phyloP scores from a whole-genome alignment of 140 eudicot genomes.

The Ambrosia hybrid region DNA sequence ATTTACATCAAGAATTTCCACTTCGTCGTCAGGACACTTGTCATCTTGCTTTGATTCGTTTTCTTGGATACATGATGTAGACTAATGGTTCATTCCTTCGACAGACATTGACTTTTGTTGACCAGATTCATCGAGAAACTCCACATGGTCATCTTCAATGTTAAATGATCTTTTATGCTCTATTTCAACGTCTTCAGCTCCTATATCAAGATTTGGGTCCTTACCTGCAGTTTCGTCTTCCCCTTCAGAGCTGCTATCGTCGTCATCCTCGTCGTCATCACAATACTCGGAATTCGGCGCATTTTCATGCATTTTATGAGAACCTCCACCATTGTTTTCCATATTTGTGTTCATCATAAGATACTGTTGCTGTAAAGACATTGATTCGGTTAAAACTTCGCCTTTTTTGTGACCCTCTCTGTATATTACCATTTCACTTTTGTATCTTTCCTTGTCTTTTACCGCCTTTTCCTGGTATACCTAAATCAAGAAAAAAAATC shows the following conservation, averaged over 20 bases:
- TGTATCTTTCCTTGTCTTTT: slow-evolving; percentile 85
- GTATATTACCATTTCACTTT: slow-evolving; percentile 69
- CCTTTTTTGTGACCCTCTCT: slow-evolving; percentile 44
- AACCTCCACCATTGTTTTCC: slow-evolving; percentile 41
- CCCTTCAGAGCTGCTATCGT: slow-evolving; percentile 34
- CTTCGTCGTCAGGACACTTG: slow-evolving; percentile 16
- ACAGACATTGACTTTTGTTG: slow-evolving; percentile 25
- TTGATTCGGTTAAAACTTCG: slow-evolving; percentile 32
- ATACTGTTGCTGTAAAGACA: slow-evolving; percentile 49
- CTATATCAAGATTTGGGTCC: slow-evolving; percentile 33
- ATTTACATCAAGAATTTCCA: slow-evolving; percentile 19
- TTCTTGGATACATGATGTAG: background rate
- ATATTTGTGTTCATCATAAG: slow-evolving; percentile 35
- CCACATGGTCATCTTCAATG: background rate
- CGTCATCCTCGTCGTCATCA: slow-evolving; percentile 24
- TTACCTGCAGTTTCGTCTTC: slow-evolving; percentile 28
- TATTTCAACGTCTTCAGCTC: slow-evolving; percentile 20
- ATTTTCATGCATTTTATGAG: slow-evolving; percentile 34
- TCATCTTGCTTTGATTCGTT: slow-evolving; percentile 21
- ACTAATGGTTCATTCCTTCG: slow-evolving; percentile 24
- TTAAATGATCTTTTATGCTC: background rate
- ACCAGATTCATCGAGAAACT: slow-evolving; percentile 26
- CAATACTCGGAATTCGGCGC: slow-evolving; percentile 41
- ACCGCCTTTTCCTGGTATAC: slow-evolving; percentile 86
- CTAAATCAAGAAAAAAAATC: slow-evolving; percentile 39